phyloP scores from a whole-genome alignment of 2,329 filamentous ascomycete species.

The Microdochium bolleyi region DNA sequence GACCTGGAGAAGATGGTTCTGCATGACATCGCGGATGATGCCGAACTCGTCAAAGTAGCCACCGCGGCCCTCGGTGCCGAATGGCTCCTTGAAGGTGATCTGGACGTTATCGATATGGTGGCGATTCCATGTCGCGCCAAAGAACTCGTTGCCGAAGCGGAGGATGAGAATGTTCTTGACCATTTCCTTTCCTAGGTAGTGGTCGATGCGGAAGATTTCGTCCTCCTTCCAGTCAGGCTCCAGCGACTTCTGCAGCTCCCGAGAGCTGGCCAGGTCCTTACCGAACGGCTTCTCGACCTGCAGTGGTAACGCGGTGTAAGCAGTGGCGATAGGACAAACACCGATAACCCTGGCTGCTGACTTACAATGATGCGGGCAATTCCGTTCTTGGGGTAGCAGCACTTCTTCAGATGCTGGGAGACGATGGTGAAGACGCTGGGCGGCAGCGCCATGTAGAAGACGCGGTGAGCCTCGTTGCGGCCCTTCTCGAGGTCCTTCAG shows the following conservation, averaged over 20 bases:
- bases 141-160: conserved; percentile 97
- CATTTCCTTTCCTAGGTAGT: conserved; percentile 99
- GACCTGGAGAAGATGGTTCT: conserved; percentile 97
- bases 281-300: conserved; percentile 99
- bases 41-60: conserved; percentile 99
- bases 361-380: conserved; percentile 90
- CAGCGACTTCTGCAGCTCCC: conserved; percentile 88
- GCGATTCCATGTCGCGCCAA: conserved; percentile 97
- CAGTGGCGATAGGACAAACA: background rate
- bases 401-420: conserved; percentile 92
- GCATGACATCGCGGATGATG: conserved; percentile 99
- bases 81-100: conserved; percentile 99
- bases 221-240: conserved; percentile 98
- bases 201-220: conserved; percentile 97
- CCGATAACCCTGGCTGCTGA: conserved; percentile 5
- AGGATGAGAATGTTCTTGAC: conserved; percentile 99
- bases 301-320: conserved; percentile 7
- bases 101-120: conserved; percentile 99
- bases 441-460: conserved; percentile 99
- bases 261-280: conserved; percentile 89
- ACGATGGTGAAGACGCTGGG: conserved; percentile 98
- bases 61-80: conserved; percentile 93
- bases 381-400: conserved; percentile 88
- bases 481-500: conserved; percentile 78
- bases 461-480: conserved; percentile 74